Percentiles rank a stretch among this genome's conserved stretches.
These are phyloP conservation scores for Fusarium oligoseptatum DNA, from an alignment of 2,329 filamentous ascomycete genomes.

Conservation along the genomic window DNA sequence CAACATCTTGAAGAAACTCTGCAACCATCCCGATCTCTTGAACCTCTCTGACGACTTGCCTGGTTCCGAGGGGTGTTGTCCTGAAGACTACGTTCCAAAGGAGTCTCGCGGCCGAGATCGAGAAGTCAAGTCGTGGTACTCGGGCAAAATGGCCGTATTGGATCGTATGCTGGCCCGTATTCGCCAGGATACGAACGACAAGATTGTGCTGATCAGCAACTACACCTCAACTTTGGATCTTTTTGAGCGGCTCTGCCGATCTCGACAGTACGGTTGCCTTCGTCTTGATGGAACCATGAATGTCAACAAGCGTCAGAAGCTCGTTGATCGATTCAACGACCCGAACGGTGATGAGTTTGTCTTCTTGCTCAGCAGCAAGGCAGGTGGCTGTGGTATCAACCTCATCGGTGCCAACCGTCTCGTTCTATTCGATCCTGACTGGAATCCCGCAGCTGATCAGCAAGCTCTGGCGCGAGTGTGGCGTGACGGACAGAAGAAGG, in stretches of 20 bases:
- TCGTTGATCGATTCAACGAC: constrained; percentile 98
- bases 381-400: constrained; percentile 95
- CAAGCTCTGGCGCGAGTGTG: constrained; percentile 97
- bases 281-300: constrained; percentile 98
- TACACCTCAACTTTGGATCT: constrained; percentile 97
- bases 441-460: constrained; percentile 98
- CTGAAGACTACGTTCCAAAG: constrained; percentile 89
- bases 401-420: constrained; percentile 94
- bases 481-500: constrained; percentile 99
- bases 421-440: constrained; percentile 95
- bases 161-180: constrained; percentile 98
- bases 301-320: constrained; percentile 94
- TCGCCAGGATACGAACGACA: constrained; percentile 96
- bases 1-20: constrained; percentile 96
- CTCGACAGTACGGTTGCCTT: constrained; percentile 85
- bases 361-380: constrained; percentile 96
- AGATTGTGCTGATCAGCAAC: constrained; percentile 98
- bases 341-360: constrained; percentile 91
- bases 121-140: constrained; percentile 95
- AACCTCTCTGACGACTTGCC: constrained; percentile 87
- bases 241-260: constrained; percentile 90
- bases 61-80: constrained; percentile 84
- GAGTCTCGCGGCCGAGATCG: constrained; percentile 89
- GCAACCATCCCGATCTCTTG: constrained; percentile 96
- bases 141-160: constrained; percentile 98